A percentile compares a stretch with the other conserved stretches of the same genome.
These are phyloP conservation scores for Puccinia brachypodii DNA, from an alignment of 1,284 basidiomycete species.

Conservation along the genomic window DNA sequence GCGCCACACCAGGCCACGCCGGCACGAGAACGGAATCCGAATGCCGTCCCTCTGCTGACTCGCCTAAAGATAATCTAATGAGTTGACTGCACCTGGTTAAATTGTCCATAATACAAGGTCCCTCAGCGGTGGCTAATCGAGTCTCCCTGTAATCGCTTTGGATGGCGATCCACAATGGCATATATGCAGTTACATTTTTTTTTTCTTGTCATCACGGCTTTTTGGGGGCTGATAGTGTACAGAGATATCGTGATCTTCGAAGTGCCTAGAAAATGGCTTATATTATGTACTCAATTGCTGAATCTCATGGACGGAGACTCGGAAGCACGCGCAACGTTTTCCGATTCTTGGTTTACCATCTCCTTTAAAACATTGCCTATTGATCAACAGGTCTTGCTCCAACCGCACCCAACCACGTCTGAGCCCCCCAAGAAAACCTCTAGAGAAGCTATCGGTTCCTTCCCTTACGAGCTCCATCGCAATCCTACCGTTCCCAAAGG, in stretches of 20 bases:
- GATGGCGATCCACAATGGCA: background rate
- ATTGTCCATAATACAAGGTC: background rate
- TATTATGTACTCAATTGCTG: background rate
- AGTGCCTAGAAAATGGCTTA: constrained; percentile 7
- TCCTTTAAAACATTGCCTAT: background rate
- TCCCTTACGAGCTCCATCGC: background rate
- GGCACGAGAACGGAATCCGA: background rate
- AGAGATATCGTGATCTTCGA: background rate
- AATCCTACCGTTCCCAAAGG: background rate
- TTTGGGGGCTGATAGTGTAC: background rate
- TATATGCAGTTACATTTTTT: background rate
- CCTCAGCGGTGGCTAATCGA: background rate
- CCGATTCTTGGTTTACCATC: background rate
- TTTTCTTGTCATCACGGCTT: constrained; percentile 11
- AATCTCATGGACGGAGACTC: background rate
- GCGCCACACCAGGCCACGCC: background rate
- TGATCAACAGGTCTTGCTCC: background rate
- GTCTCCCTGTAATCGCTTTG: constrained; percentile 10
- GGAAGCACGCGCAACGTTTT: background rate
- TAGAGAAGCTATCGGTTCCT: too few relatives aligned
- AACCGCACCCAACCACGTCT: background rate
- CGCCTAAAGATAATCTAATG: background rate
- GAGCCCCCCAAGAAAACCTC: background rate
- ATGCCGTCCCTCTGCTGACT: background rate
- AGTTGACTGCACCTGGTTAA: background rate